phyloP scores from a whole-genome alignment of 176 grass and related monocot species.

The Cenchrus fungigraminus region DNA sequence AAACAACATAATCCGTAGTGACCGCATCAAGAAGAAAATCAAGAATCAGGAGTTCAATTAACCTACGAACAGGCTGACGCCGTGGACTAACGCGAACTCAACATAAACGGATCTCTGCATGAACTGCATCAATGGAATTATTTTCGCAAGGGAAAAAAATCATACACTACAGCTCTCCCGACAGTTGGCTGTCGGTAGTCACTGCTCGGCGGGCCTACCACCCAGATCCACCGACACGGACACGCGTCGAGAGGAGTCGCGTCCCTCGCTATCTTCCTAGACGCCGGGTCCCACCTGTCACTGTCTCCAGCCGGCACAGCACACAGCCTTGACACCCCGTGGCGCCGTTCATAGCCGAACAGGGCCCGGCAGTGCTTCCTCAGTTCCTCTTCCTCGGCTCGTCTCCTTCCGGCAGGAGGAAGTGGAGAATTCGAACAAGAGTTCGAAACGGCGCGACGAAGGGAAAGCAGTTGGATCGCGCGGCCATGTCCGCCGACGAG shows the following conservation, averaged over 20 bases:
- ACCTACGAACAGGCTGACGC: no score
- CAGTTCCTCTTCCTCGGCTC: background rate
- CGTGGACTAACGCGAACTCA: no score
- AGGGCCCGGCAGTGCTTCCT: background rate
- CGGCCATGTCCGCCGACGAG: slow-evolving; percentile 41
- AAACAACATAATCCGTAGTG: background rate
- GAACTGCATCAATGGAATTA: background rate
- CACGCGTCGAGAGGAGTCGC: background rate
- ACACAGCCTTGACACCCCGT: background rate
- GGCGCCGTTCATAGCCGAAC: slow-evolving; percentile 15
- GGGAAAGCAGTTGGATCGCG: background rate
- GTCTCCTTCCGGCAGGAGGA: background rate
- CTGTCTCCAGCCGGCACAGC: slow-evolving; percentile 10
- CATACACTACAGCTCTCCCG: background rate
- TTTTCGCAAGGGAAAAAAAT: no score
- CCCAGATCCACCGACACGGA: background rate
- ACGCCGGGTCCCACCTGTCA: slow-evolving; percentile 7
- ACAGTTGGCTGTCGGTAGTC: background rate
- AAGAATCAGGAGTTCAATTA: background rate
- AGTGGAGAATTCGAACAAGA: background rate
- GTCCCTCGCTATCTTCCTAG: background rate
- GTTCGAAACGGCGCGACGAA: slow-evolving; percentile 15
- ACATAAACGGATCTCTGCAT: background rate
- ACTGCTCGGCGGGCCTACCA: background rate
- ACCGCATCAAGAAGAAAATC: background rate